Conservation (phyloP, 2,329 filamentous ascomycete genomes). For the Periglandula ipomoeae region DNA sequence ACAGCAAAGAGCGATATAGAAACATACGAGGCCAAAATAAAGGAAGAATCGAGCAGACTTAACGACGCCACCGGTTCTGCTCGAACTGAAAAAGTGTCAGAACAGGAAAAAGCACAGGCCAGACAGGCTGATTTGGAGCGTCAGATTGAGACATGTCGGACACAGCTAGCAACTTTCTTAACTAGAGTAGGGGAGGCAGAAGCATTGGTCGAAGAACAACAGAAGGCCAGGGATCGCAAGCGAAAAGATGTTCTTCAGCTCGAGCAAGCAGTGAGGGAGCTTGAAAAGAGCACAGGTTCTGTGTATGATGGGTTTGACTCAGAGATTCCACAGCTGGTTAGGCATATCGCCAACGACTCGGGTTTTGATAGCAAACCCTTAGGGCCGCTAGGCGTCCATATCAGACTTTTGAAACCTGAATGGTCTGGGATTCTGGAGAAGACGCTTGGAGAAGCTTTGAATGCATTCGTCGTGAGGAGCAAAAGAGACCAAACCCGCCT, state of each 20-base stretch:
- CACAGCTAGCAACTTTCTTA: conserved; percentile 25
- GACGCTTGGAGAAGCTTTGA: conserved; percentile 59
- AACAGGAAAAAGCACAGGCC: conserved; percentile 25
- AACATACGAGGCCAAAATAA: conserved; percentile 37
- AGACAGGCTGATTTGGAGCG: conserved; percentile 18
- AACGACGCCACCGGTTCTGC: conserved; percentile 61
- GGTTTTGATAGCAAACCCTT: conserved; percentile 66
- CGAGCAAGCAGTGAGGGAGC: conserved; percentile 35
- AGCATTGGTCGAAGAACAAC: conserved; percentile 20
- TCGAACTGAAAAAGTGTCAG: conserved; percentile 53
- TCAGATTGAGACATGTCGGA: conserved; percentile 18
- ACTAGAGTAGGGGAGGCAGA: conserved; percentile 23
- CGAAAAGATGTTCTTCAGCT: conserved; percentile 43
- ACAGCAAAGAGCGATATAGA: conserved; percentile 38
- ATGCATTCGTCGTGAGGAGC: conserved; percentile 72
- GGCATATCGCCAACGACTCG: conserved; percentile 57
- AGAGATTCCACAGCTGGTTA: conserved; percentile 54
- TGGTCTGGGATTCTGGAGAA: conserved; percentile 81
- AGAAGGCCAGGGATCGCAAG: conserved; percentile 32
- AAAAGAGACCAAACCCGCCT: conserved; percentile 68
- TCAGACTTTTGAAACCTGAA: conserved; percentile 66
- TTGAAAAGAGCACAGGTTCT: conserved; percentile 47
- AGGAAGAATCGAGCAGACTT: conserved; percentile 51
- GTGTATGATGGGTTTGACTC: conserved; percentile 55
- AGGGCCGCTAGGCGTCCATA: conserved; percentile 72